Percentiles rank a stretch among this genome's conserved stretches.
Evolutionary conservation across 352 stramenopile genomes (phyloP).

Genomic region (Phytophthora pseudosyringae): DNA sequence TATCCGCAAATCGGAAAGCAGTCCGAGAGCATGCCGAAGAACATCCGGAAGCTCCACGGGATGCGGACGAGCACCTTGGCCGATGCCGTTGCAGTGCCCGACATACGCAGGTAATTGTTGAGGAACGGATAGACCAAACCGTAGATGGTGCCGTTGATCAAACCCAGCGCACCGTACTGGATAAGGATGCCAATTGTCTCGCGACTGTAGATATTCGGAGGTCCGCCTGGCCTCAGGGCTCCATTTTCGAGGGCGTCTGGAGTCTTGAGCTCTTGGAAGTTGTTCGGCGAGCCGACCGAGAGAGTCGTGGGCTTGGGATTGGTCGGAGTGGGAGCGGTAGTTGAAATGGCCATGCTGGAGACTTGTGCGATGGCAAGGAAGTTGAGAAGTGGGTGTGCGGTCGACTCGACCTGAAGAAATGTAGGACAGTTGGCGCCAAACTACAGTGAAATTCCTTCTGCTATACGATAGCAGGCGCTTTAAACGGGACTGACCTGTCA

Average conservation of each 20-base stretch:
- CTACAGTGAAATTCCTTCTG: too few relatives aligned
- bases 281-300: constrained; percentile 18
- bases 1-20: constrained; percentile 82
- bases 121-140: constrained; percentile 50
- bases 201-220: constrained; percentile 43
- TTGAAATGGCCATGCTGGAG: constrained; percentile 14
- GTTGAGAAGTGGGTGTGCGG: constrained; percentile 21
- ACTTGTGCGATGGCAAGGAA: constrained; percentile 18
- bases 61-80: constrained; percentile 50
- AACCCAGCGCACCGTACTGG: constrained; percentile 50
- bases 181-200: constrained; percentile 48
- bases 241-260: constrained; percentile 42
- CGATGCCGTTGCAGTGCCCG: constrained; percentile 41
- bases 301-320: constrained; percentile 17
- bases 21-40: constrained; percentile 84
- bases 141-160: constrained; percentile 58
- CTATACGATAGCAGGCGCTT: not conserved
- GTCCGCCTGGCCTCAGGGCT: constrained; percentile 42
- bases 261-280: constrained; percentile 43
- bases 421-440: constrained; percentile 6
- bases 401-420: constrained; percentile 3
- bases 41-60: constrained; percentile 74
- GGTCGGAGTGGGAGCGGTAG: constrained; percentile 1
- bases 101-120: constrained; percentile 48
- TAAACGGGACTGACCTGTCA: constrained; percentile 4